Base-by-base conservation (phyloP, 75 land plant genomes). In the Selaginella moellendorffii region DNA sequence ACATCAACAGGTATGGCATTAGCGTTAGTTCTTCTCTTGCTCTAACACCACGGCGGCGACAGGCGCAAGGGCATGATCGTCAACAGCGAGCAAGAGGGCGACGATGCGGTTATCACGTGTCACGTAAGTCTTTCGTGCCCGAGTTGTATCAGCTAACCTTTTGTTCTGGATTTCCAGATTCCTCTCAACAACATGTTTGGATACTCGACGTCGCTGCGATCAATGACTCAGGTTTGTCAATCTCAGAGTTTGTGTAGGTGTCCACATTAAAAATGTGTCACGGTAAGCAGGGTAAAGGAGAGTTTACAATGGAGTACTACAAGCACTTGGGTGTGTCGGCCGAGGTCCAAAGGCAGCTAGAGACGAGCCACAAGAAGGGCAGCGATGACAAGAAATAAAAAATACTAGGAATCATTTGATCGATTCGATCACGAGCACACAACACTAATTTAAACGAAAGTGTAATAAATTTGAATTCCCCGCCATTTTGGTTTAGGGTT, bases 181-280 rank as follows among this genome's bases (percentile, higher is more conserved):
- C 99, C 99, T 27, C 62, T 95, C 51, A 95, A 86, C 79, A 95
- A 89, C 52, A 95, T 95, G 99, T 95, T 95, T 80, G 99, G 99
- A n/a, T 95, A 95, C 61, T 95, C 99, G 9, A 95, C 99, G 52
- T 77, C 91, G 17, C 80, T 95, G 31, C 82, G 99, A 8, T 95
- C 99, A 22, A 95, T 95, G 97, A 95, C 99, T 62, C 99, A 93
- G 87, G 99, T 93, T 46, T 10, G 18, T 10, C 51, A 10, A 10
- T 10, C 10, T 28, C 68, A 24, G 29, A n/a, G 9, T 29, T 62
- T 23, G 24, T 5, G 29, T 63, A 2, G 29, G 36, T 63, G 20
- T 2, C 20, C 22, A 63, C 36, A 20, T n/a, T 24, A 26, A 65
- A 63, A 24, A 46, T 72, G 54, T 5, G 29, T 31, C 14, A n/a